Evolutionary conservation across 1,284 basidiomycete genomes (phyloP).

Genomic region (Trichosporon coremiiforme): DNA sequence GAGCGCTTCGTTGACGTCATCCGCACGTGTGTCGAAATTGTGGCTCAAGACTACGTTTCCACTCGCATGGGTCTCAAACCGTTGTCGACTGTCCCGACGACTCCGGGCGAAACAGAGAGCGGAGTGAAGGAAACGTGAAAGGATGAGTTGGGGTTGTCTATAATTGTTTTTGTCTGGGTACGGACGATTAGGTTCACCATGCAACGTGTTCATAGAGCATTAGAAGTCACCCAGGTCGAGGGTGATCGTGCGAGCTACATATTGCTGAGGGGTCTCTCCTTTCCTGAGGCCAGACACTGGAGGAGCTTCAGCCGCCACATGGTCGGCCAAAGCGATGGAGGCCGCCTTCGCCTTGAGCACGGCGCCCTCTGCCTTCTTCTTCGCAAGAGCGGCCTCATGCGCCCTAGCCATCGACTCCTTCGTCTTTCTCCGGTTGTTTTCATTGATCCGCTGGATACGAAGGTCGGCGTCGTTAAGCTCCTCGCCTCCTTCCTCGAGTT

Average conservation of each 20-base stretch:
- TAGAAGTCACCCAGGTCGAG: constrained; percentile 58
- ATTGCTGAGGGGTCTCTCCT: constrained; percentile 52
- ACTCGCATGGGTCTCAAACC: constrained; percentile 56
- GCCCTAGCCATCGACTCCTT: constrained; percentile 74
- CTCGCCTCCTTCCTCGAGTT: constrained; percentile 34
- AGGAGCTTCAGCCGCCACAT: constrained; percentile 27
- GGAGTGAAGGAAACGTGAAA: neutral
- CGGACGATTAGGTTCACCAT: no score
- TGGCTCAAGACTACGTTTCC: constrained; percentile 71
- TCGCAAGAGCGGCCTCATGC: constrained; percentile 69
- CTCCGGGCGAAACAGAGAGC: constrained; percentile 1
- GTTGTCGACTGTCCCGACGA: constrained; percentile 20
- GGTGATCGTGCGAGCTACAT: constrained; percentile 55
- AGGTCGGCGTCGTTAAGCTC: constrained; percentile 60
- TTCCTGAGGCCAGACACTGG: constrained; percentile 43
- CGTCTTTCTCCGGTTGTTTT: constrained; percentile 81
- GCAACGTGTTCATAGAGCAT: constrained; percentile 1
- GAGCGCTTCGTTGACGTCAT: constrained; percentile 83
- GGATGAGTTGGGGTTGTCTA: neutral
- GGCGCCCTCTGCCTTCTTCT: constrained; percentile 61
- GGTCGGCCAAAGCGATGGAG: constrained; percentile 19
- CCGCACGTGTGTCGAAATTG: constrained; percentile 75
- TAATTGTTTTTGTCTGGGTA: no score
- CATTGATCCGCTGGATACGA: constrained; percentile 76
- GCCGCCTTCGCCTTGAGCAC: constrained; percentile 42